Base-by-base conservation (phyloP, 2,329 filamentous ascomycete species). In the Zymoseptoria brevis region DNA sequence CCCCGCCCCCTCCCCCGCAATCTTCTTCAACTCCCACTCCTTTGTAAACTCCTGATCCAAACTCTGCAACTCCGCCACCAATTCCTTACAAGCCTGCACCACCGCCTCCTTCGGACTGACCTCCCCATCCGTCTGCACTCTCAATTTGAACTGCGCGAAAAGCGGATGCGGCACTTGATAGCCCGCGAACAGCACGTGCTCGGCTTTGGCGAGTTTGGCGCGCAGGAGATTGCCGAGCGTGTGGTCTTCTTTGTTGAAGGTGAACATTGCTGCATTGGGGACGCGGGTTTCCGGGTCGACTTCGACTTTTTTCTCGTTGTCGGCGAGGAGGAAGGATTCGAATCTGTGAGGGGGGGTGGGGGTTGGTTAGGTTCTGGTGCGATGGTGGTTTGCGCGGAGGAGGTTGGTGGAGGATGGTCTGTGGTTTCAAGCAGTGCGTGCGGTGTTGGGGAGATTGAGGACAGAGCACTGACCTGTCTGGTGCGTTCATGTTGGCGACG, bases 241-340 rank as follows among this genome's bases (percentile, higher is more conserved):
- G 72, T 62, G 73, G 71, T 99, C 94, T 75, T 99, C 94, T 75
- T 96, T 97, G 76, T 90, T 90, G 76, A 99, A 86, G 60, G 90
- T 86, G 78, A 99, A 99, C 75, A 96, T 89, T 8, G 90, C 89
- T n/a, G 89, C 91, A 73, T 96, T 96, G 21, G 93, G 90, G 73
- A 96, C 91, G 71, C 93, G 90, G 59, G 92, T 94, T 73, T 96
- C 94, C 6, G 90, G 82, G 71, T 89, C 87, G 76, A 91, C 87
- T 61, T 91, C 88, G 60, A 96, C 90, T 78, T 96, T 97, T 80
- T 93, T 94, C 82, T 99, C 90, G 62, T 87, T 91, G 54, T 91
- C 88, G 49, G 76, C 83, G 61, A 97, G 87, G 64, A 96, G 78
- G 78, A 96, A 97, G 54, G 95, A 84, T 80, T 97, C 94, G 79